A percentile compares a stretch with the other conserved stretches of the same genome.
Evolutionary conservation across 2,329 filamentous ascomycete genomes (phyloP).

Genomic region (Coniochaeta sp.): DNA sequence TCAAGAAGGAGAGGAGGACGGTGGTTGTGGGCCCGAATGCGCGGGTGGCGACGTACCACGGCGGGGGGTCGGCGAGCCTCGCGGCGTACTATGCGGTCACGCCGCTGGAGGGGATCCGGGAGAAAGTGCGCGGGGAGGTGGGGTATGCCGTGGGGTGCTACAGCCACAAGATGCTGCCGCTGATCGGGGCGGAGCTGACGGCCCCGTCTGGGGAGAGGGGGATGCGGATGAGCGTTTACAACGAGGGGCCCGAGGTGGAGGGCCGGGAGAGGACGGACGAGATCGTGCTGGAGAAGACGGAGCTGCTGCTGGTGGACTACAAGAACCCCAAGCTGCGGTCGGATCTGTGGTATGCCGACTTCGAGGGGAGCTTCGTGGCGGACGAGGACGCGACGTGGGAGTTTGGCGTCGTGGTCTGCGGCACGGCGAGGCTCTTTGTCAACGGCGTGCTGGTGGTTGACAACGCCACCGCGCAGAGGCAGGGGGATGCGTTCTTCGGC

Average conservation of each 20-base stretch:
- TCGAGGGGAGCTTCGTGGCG: constrained; percentile 53
- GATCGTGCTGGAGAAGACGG: constrained; percentile 38
- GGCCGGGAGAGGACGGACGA: constrained; percentile 44
- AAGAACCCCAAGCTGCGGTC: constrained; percentile 44
- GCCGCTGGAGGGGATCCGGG: constrained; percentile 62
- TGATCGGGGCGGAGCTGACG: constrained; percentile 45
- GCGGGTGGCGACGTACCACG: constrained; percentile 49
- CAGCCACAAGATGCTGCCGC: constrained; percentile 56
- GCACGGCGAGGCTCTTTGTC: constrained; percentile 58
- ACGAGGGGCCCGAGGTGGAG: constrained; percentile 42
- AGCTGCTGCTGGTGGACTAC: constrained; percentile 43
- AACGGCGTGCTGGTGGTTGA: constrained; percentile 57
- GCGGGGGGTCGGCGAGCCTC: constrained; percentile 58
- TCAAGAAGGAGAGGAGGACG: constrained; percentile 54
- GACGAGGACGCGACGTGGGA: constrained; percentile 56
- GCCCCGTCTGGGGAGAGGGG: constrained; percentile 46
- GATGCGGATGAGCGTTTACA: constrained; percentile 56
- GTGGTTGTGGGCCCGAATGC: constrained; percentile 52
- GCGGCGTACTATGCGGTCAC: constrained; percentile 61
- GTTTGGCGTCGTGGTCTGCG: constrained; percentile 58
- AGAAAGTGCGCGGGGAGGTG: constrained; percentile 35
- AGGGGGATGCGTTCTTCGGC: constrained; percentile 52
- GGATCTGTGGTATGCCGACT: constrained; percentile 49
- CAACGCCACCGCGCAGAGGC: constrained; percentile 55
- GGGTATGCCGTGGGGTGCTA: constrained; percentile 54